Conservation (phyloP, 257 asterid genomes). For the Solanum habrochaites region DNA sequence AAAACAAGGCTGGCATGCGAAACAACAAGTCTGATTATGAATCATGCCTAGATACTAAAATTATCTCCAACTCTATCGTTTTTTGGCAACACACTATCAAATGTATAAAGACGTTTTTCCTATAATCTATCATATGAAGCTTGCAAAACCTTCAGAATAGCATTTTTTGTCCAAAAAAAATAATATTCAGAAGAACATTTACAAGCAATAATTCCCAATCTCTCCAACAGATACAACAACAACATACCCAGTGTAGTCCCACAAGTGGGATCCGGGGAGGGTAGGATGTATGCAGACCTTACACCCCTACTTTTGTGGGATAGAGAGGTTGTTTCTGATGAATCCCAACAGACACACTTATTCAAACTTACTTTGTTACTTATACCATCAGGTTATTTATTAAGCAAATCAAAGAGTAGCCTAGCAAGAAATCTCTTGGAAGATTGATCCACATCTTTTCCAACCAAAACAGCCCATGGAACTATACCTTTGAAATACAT, state of each 20-base stretch:
- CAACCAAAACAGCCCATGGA: background rate
- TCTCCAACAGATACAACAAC: background rate
- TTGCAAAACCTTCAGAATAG: background rate
- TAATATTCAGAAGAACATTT: background rate
- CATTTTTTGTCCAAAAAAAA: background rate
- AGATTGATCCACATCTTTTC: background rate
- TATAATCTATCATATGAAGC: background rate
- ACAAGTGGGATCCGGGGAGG: background rate
- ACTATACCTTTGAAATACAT: background rate
- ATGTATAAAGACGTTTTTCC: background rate
- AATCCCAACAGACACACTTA: background rate
- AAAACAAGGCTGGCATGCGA: background rate
- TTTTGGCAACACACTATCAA: background rate
- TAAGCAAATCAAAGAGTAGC: background rate
- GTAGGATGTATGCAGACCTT: background rate
- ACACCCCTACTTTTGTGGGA: background rate
- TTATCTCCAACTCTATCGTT: background rate
- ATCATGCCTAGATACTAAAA: background rate
- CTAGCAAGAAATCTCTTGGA: background rate
- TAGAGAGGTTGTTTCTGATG: background rate
- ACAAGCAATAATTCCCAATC: background rate
- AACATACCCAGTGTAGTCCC: background rate
- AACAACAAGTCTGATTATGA: background rate
- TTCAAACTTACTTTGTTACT: background rate
- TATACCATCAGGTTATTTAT: background rate